Evolutionary conservation across 1,139 yeast species (phyloP).

Genomic region (Candida freyschussii): DNA sequence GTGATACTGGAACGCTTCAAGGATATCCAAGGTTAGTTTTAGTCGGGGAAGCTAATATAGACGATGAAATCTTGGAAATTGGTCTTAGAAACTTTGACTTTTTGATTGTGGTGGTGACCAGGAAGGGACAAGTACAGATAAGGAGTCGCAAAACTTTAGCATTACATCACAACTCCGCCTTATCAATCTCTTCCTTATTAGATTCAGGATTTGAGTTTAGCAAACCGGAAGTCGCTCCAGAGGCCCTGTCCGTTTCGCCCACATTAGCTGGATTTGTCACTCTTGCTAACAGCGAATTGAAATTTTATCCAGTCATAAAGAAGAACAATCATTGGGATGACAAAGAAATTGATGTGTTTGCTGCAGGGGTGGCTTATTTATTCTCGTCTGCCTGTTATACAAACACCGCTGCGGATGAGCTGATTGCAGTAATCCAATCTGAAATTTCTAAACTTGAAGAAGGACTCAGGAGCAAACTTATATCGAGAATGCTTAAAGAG

Average conservation of each 20-base stretch:
- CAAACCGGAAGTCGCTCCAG: constrained; percentile 29
- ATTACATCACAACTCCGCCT: constrained; percentile 10
- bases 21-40: constrained; percentile 19
- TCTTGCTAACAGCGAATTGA: constrained; percentile 25
- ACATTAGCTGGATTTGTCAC: constrained; percentile 47
- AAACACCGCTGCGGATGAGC: constrained; percentile 61
- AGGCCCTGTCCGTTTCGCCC: constrained; percentile 50
- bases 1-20: constrained; percentile 16
- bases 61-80: constrained; percentile 18
- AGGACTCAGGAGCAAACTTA: constrained; percentile 31
- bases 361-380: constrained; percentile 59
- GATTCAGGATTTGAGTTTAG: constrained; percentile 59
- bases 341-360: constrained; percentile 28
- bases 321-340: constrained; percentile 6
- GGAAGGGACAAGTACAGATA: constrained; percentile 41
- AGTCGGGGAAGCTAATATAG: constrained; percentile 12
- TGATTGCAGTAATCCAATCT: constrained; percentile 48
- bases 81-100: constrained; percentile 27
- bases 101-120: constrained; percentile 30
- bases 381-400: constrained; percentile 68
- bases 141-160: constrained; percentile 35
- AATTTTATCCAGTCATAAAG: constrained; percentile 17
- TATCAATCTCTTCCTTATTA: constrained; percentile 39
- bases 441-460: constrained; percentile 36
- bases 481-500: constrained; percentile 50